phyloP scores from a whole-genome alignment of 768 basidiomycete species.

The Trichaptum fuscoviolaceum region DNA sequence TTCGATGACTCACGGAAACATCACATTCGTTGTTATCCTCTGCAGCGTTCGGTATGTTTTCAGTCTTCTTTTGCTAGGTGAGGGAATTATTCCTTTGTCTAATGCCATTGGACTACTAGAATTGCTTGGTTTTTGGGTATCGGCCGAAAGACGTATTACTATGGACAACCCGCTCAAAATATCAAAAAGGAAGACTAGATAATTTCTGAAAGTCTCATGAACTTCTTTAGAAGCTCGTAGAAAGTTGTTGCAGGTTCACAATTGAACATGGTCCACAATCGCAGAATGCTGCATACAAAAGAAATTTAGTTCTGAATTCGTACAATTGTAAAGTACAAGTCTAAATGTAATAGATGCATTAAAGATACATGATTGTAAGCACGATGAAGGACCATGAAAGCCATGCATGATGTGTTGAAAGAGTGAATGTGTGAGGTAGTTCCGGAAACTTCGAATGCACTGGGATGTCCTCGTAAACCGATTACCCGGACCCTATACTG shows the following conservation, averaged over 20 bases:
- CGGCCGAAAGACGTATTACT: constrained; percentile 41
- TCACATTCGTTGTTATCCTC: constrained; percentile 55
- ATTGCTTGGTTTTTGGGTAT: constrained; percentile 53
- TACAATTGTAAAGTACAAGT: not conserved
- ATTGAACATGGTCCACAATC: too few relatives aligned
- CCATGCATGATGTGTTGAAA: not conserved
- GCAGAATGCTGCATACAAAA: not conserved
- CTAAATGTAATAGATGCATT: constrained; percentile 2
- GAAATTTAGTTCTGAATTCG: not conserved
- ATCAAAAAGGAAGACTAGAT: not conserved
- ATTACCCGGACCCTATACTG: constrained; percentile 29
- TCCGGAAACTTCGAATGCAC: not conserved
- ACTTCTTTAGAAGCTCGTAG: not conserved
- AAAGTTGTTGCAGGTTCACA: too few relatives aligned
- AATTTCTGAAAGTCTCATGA: not conserved
- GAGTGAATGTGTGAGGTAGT: not conserved
- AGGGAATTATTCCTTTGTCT: constrained; percentile 2
- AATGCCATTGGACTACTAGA: constrained; percentile 23
- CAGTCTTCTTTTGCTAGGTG: not conserved
- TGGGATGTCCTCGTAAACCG: constrained; percentile 1
- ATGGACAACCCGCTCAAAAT: constrained; percentile 17
- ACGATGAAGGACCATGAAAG: not conserved
- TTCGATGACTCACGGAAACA: constrained; percentile 70
- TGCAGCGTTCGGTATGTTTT: constrained; percentile 49
- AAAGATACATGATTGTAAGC: not conserved